A percentile compares a stretch with the other conserved stretches of the same genome.
Conservation (phyloP, 352 stramenopile genomes). For the Phytophthora pisi region DNA sequence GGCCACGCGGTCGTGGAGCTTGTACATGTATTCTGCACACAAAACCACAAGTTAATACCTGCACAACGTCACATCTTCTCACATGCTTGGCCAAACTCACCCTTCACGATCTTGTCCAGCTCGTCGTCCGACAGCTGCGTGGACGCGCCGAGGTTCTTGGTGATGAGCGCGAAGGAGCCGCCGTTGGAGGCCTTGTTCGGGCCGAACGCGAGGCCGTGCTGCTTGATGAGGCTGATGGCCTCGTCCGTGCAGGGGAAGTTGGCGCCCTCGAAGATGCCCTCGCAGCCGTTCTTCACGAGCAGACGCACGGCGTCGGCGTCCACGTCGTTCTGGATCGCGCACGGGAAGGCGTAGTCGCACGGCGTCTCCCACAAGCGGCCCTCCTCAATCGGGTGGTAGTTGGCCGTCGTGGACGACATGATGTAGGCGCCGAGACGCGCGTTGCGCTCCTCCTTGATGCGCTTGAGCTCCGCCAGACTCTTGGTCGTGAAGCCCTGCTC, state of each 20-base stretch:
- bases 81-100: constrained; percentile 18
- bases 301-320: constrained; percentile 70
- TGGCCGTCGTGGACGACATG: constrained; percentile 87
- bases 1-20: constrained; percentile 73
- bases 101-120: constrained; percentile 77
- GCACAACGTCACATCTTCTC: background rate
- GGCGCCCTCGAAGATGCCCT: constrained; percentile 88
- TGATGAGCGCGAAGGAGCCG: constrained; percentile 75
- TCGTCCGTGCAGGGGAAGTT: constrained; percentile 86
- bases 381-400: constrained; percentile 85
- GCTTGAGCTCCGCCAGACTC: constrained; percentile 75
- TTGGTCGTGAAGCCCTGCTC: constrained; percentile 85
- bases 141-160: constrained; percentile 55
- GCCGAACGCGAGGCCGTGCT: constrained; percentile 81
- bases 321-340: constrained; percentile 95
- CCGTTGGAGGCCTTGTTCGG: constrained; percentile 89
- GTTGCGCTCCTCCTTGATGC: constrained; percentile 85
- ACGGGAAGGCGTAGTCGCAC: constrained; percentile 97
- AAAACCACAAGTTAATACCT: constrained; percentile 1
- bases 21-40: constrained; percentile 77
- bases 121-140: constrained; percentile 63
- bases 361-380: constrained; percentile 87
- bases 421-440: constrained; percentile 86
- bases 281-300: constrained; percentile 89
- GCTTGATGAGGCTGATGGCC: constrained; percentile 83